Percentiles rank a stretch among this genome's conserved stretches.
Evolutionary conservation across 2,329 filamentous ascomycete species (phyloP).

Genomic region (Mollisiaceae sp.): DNA sequence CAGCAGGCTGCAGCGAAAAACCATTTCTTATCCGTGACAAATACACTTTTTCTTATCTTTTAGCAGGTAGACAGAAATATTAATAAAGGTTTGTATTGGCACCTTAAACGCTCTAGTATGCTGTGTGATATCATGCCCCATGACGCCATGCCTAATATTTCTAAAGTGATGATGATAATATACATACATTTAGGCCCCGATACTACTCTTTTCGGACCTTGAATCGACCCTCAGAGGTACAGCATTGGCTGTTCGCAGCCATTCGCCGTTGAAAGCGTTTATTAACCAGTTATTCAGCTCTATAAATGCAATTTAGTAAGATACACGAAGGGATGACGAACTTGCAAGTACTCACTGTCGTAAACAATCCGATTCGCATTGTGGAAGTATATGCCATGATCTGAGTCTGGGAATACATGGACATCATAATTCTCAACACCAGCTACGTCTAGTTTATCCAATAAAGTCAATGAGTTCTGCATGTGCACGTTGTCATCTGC

Average conservation of each 20-base stretch:
- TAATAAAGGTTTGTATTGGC: background rate
- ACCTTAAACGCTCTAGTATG: background rate
- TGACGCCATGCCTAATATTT: background rate
- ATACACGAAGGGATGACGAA: background rate
- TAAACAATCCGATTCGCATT: slow-evolving; percentile 91
- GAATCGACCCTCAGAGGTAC: slow-evolving; percentile 40
- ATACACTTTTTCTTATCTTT: background rate
- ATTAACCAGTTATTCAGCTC: slow-evolving; percentile 89
- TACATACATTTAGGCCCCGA: background rate
- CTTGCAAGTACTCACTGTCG: slow-evolving; percentile 71
- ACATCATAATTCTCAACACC: slow-evolving; percentile 93
- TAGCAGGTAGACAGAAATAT: background rate
- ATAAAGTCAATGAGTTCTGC: slow-evolving; percentile 86
- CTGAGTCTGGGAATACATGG: slow-evolving; percentile 94
- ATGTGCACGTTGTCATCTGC: slow-evolving; percentile 98
- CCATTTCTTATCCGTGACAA: background rate
- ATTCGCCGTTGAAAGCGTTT: slow-evolving; percentile 97
- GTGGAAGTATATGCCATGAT: slow-evolving; percentile 95
- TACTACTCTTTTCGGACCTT: slow-evolving; percentile 26
- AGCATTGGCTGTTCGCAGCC: slow-evolving; percentile 59
- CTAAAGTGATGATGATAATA: slow-evolving; percentile 8
- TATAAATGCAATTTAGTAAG: slow-evolving; percentile 48
- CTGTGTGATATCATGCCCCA: background rate
- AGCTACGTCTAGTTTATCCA: slow-evolving; percentile 84
- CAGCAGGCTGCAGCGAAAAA: background rate